These are phyloP conservation scores for Mortierella sp. DNA, from an alignment of 371 early-diverging fungal genomes.

Conservation along the genomic window DNA sequence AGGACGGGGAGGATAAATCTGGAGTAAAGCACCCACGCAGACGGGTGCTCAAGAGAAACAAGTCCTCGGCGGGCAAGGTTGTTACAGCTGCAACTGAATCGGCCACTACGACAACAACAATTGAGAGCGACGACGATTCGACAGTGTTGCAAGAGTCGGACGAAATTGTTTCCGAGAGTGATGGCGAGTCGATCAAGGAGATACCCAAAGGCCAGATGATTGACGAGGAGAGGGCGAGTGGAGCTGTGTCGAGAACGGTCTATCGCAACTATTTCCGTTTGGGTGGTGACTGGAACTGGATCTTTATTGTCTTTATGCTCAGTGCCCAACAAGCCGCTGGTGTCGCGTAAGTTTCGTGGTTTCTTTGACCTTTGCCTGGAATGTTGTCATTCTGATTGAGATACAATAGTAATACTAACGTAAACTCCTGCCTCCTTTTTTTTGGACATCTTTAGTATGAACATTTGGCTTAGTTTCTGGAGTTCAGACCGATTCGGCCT, in stretches of 20 bases:
- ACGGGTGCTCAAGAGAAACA: constrained; percentile 17
- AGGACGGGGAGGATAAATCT: background rate
- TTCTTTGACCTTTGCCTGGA: background rate
- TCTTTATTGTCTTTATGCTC: constrained; percentile 17
- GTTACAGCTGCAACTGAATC: constrained; percentile 63
- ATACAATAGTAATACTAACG: background rate
- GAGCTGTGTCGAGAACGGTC: constrained; percentile 50
- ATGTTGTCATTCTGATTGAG: background rate
- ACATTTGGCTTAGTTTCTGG: constrained; percentile 52
- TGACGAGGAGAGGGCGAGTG: constrained; percentile 55
- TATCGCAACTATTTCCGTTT: constrained; percentile 53
- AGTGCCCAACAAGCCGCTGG: constrained; percentile 41
- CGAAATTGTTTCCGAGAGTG: constrained; percentile 1
- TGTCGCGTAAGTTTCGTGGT: constrained; percentile 34
- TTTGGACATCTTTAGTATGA: constrained; percentile 28
- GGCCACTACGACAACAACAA: background rate
- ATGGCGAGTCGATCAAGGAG: constrained; percentile 18
- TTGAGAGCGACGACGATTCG: constrained; percentile 64
- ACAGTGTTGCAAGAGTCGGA: constrained; percentile 34
- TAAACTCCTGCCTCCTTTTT: background rate
- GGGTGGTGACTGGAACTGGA: constrained; percentile 35
- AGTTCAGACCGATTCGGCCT: constrained; percentile 25
- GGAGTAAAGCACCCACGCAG: background rate
- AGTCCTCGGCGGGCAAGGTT: constrained; percentile 42
- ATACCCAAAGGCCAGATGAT: constrained; percentile 41